Conservation (phyloP, 306 rosid species). For the Prunus mongolica region DNA sequence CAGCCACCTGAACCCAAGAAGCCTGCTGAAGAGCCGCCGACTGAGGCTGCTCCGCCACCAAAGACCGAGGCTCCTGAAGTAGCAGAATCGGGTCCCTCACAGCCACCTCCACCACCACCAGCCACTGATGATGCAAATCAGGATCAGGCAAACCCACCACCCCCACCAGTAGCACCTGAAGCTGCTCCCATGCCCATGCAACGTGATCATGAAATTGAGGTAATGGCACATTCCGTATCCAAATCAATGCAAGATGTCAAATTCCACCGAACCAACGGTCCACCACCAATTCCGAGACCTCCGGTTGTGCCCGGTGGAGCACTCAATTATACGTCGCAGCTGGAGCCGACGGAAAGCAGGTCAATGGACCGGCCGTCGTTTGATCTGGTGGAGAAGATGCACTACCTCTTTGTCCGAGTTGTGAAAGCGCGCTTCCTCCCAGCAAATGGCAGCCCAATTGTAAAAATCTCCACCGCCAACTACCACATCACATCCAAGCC, state of each 20-base stretch:
- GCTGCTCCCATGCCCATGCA: neutral
- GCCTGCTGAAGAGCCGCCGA: neutral
- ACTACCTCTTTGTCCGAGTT: constrained; percentile 68
- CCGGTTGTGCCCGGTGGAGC: neutral
- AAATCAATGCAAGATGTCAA: constrained; percentile 37
- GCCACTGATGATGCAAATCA: neutral
- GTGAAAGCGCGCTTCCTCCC: constrained; percentile 70
- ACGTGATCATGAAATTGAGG: constrained; percentile 2
- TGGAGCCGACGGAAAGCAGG: constrained; percentile 36
- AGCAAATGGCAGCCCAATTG: constrained; percentile 48
- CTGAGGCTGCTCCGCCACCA: neutral
- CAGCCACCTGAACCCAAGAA: neutral
- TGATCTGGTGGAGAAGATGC: constrained; percentile 93
- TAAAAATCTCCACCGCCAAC: constrained; percentile 47
- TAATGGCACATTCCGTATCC: constrained; percentile 22
- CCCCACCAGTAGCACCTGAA: neutral
- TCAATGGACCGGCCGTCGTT: constrained; percentile 57
- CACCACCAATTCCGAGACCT: constrained; percentile 41
- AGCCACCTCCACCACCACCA: neutral
- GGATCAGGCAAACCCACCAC: neutral
- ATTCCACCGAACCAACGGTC: constrained; percentile 36
- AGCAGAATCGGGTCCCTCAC: neutral
- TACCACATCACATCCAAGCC: constrained; percentile 47
- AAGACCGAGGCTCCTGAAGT: neutral
- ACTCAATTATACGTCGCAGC: constrained; percentile 13